Percentiles rank a stretch among this genome's conserved stretches.
These are phyloP conservation scores for Pelargonium cotyledonis DNA, from an alignment of 441 rosid genomes.

Conservation along the genomic window DNA sequence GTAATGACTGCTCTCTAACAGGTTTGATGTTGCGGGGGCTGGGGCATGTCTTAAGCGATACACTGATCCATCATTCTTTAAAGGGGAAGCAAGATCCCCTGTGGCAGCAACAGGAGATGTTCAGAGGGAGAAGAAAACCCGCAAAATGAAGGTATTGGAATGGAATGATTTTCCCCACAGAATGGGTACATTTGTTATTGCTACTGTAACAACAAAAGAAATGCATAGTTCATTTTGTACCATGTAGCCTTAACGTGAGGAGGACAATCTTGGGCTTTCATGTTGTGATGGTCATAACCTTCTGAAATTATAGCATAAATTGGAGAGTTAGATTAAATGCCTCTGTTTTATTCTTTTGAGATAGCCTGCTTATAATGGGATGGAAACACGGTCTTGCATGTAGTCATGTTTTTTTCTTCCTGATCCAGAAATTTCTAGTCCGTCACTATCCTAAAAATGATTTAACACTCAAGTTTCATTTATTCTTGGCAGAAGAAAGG, in stretches of 20 bases:
- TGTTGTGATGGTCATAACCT: not conserved
- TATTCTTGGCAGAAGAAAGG: constrained; percentile 66
- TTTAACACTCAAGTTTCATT: constrained; percentile 7
- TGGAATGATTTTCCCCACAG: not conserved
- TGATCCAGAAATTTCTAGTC: not conserved
- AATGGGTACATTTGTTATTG: not conserved
- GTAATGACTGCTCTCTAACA: constrained; percentile 28
- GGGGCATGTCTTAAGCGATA: constrained; percentile 97
- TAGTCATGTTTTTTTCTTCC: not conserved
- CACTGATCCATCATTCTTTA: constrained; percentile 89
- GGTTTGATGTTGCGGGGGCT: constrained; percentile 95
- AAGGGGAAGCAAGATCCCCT: constrained; percentile 42
- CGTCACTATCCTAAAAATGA: no score
- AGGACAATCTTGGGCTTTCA: no score
- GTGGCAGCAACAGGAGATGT: constrained; percentile 33
- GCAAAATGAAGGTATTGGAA: constrained; percentile 66
- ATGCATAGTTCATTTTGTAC: not conserved
- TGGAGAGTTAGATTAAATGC: not conserved
- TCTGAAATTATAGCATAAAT: constrained; percentile 1
- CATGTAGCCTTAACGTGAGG: not conserved
- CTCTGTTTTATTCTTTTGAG: not conserved
- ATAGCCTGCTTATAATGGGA: not conserved
- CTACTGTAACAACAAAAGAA: no score
- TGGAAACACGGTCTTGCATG: not conserved
- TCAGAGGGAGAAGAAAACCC: constrained; percentile 74